phyloP scores from a whole-genome alignment of 495 filamentous ascomycete species.

The Filosporella fistucella region DNA sequence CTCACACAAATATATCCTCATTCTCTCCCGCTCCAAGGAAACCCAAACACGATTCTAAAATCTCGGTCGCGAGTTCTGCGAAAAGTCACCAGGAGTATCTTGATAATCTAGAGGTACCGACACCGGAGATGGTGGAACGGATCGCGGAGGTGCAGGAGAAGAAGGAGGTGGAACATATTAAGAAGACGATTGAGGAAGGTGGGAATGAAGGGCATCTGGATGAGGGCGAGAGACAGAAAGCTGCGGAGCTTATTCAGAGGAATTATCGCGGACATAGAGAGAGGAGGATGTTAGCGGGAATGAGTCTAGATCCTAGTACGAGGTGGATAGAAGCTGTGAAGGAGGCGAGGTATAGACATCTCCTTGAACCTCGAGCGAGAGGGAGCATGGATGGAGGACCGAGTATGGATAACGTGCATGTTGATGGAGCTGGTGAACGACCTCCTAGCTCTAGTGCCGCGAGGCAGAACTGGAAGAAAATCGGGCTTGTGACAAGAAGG shows the following conservation, averaged over 20 bases:
- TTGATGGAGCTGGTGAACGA: slow-evolving; percentile 12
- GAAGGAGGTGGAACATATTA: slow-evolving; percentile 38
- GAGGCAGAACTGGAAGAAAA: slow-evolving; percentile 70
- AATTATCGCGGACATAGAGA: slow-evolving; percentile 25
- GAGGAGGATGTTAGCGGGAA: slow-evolving; percentile 19
- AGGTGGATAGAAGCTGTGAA: slow-evolving; percentile 66
- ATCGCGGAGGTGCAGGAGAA: slow-evolving; percentile 39
- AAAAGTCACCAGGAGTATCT: slow-evolving; percentile 37
- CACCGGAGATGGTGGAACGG: slow-evolving; percentile 34
- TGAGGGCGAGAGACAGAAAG: slow-evolving; percentile 15
- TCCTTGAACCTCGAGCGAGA: slow-evolving; percentile 45
- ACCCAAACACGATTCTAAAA: slow-evolving; percentile 8
- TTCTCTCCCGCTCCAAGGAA: no score
- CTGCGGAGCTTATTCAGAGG: slow-evolving; percentile 22
- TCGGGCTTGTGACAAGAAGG: slow-evolving; percentile 61
- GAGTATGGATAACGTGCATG: neutral
- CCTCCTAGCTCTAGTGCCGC: slow-evolving; percentile 35
- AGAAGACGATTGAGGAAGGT: slow-evolving; percentile 10
- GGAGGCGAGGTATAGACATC: slow-evolving; percentile 56
- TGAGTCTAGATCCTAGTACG: slow-evolving; percentile 59
- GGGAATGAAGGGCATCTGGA: slow-evolving; percentile 5
- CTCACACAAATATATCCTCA: no score
- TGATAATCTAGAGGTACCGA: slow-evolving; percentile 40
- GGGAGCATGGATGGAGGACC: slow-evolving; percentile 9
- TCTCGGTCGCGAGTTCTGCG: slow-evolving; percentile 12